These are phyloP conservation scores for Jatropha podagrica DNA, from an alignment of 441 rosid genomes.

Conservation along the genomic window DNA sequence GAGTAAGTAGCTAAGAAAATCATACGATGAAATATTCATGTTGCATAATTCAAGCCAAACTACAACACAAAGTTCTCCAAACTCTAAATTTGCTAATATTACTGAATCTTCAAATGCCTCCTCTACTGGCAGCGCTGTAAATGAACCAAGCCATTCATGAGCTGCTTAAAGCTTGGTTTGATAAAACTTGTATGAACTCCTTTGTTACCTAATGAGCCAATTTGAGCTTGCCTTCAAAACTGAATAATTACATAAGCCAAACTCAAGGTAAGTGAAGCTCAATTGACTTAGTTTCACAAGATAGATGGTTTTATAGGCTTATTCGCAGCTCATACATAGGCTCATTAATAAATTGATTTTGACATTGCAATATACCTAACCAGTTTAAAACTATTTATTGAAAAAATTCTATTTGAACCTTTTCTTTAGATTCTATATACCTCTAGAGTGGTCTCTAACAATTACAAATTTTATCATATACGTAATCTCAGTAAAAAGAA, in stretches of 20 bases:
- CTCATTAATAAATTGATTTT: neutral
- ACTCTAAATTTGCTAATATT: neutral
- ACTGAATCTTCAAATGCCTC: neutral
- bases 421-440: neutral
- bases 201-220: neutral
- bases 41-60: neutral
- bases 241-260: too few species aligned
- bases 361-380: too few species aligned
- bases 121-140: neutral
- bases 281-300: neutral
- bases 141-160: neutral
- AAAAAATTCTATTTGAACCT: neutral
- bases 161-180: neutral
- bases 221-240: neutral
- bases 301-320: neutral
- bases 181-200: neutral
- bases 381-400: neutral
- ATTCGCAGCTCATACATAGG: neutral
- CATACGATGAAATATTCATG: neutral
- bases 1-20: too few species aligned
- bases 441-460: neutral
- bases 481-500: neutral
- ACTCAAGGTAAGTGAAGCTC: neutral
- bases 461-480: neutral
- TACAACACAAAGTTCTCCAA: neutral